Base-by-base conservation (phyloP, 2,329 filamentous ascomycete species). In the Sporothrix pallida region DNA sequence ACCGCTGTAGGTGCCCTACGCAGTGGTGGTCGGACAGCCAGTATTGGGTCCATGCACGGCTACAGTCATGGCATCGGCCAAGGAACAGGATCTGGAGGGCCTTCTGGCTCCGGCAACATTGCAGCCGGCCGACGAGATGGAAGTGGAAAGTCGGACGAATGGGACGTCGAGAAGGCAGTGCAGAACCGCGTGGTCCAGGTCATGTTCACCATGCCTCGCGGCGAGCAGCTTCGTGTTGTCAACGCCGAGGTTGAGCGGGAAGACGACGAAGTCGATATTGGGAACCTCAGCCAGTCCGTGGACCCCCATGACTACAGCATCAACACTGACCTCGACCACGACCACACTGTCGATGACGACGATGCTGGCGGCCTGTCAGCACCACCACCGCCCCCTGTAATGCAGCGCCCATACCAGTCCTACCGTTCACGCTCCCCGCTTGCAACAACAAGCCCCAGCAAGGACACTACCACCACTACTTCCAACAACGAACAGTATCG, bases 171-270 rank as follows among this genome's bases (percentile, higher is more conserved):
- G 80, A 86, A 87, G 72, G 92, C 92, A 2, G 88, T 92, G 1
- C 90, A 93, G 82, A 88, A 88, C 74, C 83, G 92, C 26, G 85
- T 93, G 9, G 92, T 95, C 75, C 92, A 95, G 81, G 88, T 94
- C 79, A 96, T 97, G 89, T 98, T 97, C 81, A 98, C 95, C 0
- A 94, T 98, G 75, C 95, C 96, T 2, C 94, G 92, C 81, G 92
- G 95, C 81, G 89, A 90, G 77, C 89, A 90, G 77, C 83, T 98
- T 76, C 85, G 95, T 37, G 94, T 98, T n/a, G 95, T 98, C 23
- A 98, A 98, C 80, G 91, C 89, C 70, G 92, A 92, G 75, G 80
- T 85, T 48, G 84, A 85, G 76, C 80, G 67, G 20, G 77, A 77
- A 17, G 75, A 76, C 37, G 76, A 77, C 13, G 77, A 78, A 26